Base-by-base conservation (phyloP, 2,329 filamentous ascomycete species). In the Zasmidium angulare region DNA sequence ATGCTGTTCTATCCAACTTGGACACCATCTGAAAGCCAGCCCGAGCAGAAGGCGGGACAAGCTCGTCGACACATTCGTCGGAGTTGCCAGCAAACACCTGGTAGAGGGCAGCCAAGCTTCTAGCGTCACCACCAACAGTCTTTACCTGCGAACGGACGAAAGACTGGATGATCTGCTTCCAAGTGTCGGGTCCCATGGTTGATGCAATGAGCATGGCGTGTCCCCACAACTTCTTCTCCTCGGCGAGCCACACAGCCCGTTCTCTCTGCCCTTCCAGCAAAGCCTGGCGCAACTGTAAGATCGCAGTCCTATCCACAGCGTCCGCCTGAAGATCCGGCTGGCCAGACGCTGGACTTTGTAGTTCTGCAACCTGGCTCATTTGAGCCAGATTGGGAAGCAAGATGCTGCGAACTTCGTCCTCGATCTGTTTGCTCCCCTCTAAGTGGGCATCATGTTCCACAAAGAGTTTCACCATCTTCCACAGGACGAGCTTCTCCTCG, bases 81-180 rank as follows among this genome's bases (percentile, higher is more conserved):
- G 89, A 86, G 71, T 97, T 99, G 0, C 95, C 93, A 22, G 93
- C 95, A 61, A 99, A 88, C 0, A 98, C 87, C 71, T 96, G 91
- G 74, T 99, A 99, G 2, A 99, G 78, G 0, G 93, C 91, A 26
- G 93, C 93, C 49, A 99, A 81, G 1, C 93, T 90, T 74, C 97
- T 90, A 55, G 92, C 92, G 67, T 89, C 90, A 55, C 64, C 63
- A 88, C 86, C 90, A 87, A 2, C 88, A 80, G 54, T 88, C 88
- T 95, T 96, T 56, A 99, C 91, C 74, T 99, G 95, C 69, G 96
- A 93, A 66, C 92, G 89, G 19, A 99, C 89, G 70, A 99, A 99
- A 70, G 99, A 95, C 69, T 96, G 92, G 0, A 92, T 86, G 23
- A 99, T 93, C 72, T 96, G 90, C 73, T 92, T 96, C 84, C 96